These are phyloP conservation scores for Fusarium sp. DNA, from an alignment of 2,329 filamentous ascomycete genomes.

Conservation along the genomic window DNA sequence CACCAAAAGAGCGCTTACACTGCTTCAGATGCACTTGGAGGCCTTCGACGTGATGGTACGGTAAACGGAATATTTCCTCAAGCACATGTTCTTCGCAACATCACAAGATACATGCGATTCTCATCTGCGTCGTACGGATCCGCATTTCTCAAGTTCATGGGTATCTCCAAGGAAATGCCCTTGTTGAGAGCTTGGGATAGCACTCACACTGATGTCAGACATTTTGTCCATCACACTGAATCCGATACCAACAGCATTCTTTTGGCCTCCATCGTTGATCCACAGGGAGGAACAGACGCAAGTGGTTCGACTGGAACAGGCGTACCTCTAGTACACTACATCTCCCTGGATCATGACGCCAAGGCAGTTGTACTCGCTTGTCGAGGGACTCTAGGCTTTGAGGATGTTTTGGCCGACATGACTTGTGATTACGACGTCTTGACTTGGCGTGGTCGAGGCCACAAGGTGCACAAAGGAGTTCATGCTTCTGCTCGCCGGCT, in stretches of 20 bases:
- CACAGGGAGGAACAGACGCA: slow-evolving; percentile 76
- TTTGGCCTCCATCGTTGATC: slow-evolving; percentile 79
- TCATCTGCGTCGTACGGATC: slow-evolving; percentile 77
- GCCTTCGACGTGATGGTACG: slow-evolving; percentile 66
- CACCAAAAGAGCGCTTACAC: slow-evolving; percentile 65
- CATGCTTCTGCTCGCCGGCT: slow-evolving; percentile 79
- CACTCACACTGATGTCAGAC: slow-evolving; percentile 72
- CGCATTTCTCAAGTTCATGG: slow-evolving; percentile 73
- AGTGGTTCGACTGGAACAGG: slow-evolving; percentile 76
- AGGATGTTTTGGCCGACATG: slow-evolving; percentile 81
- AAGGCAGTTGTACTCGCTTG: slow-evolving; percentile 81
- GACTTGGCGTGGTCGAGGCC: slow-evolving; percentile 73
- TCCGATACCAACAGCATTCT: slow-evolving; percentile 72
- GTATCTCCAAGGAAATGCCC: slow-evolving; percentile 69
- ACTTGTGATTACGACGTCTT: slow-evolving; percentile 80
- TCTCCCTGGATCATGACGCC: slow-evolving; percentile 79
- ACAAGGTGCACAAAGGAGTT: slow-evolving; percentile 82
- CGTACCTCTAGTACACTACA: slow-evolving; percentile 80
- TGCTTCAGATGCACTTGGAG: slow-evolving; percentile 63
- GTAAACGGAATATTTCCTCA: slow-evolving; percentile 72
- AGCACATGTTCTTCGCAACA: slow-evolving; percentile 72
- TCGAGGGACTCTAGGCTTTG: slow-evolving; percentile 79
- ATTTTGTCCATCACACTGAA: slow-evolving; percentile 75
- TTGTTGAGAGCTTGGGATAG: slow-evolving; percentile 60
- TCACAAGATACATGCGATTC: slow-evolving; percentile 76